Conservation (phyloP, 2,329 filamentous ascomycete species). For the Colletotrichum musae region DNA sequence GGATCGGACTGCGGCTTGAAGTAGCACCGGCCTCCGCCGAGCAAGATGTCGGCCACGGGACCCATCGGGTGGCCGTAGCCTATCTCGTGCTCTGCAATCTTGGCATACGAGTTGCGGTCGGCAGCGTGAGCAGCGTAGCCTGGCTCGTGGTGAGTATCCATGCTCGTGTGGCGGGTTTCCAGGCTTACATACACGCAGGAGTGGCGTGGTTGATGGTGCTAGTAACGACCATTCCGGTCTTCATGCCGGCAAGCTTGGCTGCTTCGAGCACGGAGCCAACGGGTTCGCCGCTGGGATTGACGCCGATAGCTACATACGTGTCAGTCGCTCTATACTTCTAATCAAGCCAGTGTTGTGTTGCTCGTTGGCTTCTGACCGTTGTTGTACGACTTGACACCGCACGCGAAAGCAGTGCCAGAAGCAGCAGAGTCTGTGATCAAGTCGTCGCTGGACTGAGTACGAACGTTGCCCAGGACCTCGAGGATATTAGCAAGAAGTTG, state of each 20-base stretch:
- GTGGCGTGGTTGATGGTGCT: conserved; percentile 56
- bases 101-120: conserved; percentile 51
- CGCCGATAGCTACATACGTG: conserved; percentile 47
- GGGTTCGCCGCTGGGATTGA: conserved; percentile 50
- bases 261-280: conserved; percentile 57
- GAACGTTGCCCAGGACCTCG: conserved; percentile 49
- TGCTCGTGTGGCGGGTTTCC: neutral
- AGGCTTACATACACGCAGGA: conserved; percentile 44
- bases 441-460: conserved; percentile 50
- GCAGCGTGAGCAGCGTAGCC: conserved; percentile 52
- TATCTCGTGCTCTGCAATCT: conserved; percentile 56
- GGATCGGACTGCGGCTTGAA: conserved; percentile 55
- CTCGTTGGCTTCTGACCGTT: conserved; percentile 36
- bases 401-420: conserved; percentile 56
- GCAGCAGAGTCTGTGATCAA: conserved; percentile 58
- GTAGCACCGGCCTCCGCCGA: conserved; percentile 58
- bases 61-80: conserved; percentile 56
- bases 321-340: neutral
- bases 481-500: neutral
- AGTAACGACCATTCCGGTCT: conserved; percentile 59
- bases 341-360: neutral
- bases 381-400: conserved; percentile 57
- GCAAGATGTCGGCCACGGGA: conserved; percentile 54
- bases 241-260: conserved; percentile 55
- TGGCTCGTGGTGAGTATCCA: conserved; percentile 7